Percentiles rank a stretch among this genome's conserved stretches.
Evolutionary conservation across 768 basidiomycete genomes (phyloP).

Genomic region (Hirschioporus abietinus): DNA sequence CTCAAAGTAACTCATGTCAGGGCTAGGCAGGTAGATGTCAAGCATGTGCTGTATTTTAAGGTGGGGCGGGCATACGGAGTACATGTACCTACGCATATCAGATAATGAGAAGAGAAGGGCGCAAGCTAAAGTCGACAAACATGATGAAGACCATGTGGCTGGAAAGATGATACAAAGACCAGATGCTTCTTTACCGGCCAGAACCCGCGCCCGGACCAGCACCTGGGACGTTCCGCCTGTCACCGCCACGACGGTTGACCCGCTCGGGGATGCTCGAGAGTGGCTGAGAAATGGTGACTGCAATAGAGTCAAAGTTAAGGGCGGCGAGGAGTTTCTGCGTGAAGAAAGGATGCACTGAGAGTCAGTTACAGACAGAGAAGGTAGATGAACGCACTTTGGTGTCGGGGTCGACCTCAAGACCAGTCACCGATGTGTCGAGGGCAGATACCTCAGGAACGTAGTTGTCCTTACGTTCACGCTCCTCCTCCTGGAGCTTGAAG

Average conservation of each 20-base stretch:
- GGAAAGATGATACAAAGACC: no score
- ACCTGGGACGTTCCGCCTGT: constrained; percentile 77
- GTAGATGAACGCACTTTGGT: constrained; percentile 70
- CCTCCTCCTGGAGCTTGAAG: constrained; percentile 99
- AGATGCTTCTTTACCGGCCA: not conserved
- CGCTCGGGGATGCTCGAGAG: constrained; percentile 66
- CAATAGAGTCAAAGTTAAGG: constrained; percentile 93
- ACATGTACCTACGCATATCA: not conserved
- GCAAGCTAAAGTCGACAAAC: not conserved
- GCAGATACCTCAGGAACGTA: constrained; percentile 98
- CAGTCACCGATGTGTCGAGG: constrained; percentile 65
- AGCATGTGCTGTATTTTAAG: not conserved
- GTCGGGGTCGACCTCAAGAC: constrained; percentile 82
- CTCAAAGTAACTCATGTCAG: no score
- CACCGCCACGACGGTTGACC: constrained; percentile 49
- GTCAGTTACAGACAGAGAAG: not conserved
- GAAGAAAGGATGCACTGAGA: not conserved
- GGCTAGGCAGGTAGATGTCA: not conserved
- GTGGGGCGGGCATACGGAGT: not conserved
- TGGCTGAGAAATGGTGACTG: constrained; percentile 63
- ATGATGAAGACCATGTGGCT: not conserved
- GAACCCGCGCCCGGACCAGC: constrained; percentile 39
- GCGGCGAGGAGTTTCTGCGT: constrained; percentile 77
- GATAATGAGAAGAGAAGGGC: not conserved
- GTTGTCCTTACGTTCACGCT: constrained; percentile 98